phyloP scores from a whole-genome alignment of 176 grass and related monocot genomes.

The Tuctoria greenei region DNA sequence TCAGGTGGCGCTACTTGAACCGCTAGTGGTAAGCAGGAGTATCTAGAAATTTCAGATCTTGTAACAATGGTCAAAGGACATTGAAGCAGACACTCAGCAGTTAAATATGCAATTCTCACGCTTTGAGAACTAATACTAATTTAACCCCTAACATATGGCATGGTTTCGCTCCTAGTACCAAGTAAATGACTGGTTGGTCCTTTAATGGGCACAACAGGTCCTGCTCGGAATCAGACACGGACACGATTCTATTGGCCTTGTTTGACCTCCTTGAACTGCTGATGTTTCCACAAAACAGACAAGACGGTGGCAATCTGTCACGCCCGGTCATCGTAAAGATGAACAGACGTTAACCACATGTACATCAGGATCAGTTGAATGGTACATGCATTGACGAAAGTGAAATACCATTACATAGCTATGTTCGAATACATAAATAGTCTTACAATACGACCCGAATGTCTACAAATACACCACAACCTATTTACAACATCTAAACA shows the following conservation, averaged over 20 bases:
- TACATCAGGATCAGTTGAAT: too few relatives aligned
- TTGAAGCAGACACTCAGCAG: neutral
- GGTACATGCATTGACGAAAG: too few relatives aligned
- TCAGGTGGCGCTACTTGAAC: slow-evolving; percentile 7
- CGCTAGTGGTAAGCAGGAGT: slow-evolving; percentile 11
- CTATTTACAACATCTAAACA: too few relatives aligned
- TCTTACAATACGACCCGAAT: too few relatives aligned
- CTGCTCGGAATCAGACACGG: slow-evolving; percentile 25
- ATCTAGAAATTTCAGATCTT: neutral
- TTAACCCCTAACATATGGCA: neutral
- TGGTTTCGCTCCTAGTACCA: slow-evolving; percentile 19
- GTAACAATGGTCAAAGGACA: slow-evolving; percentile 18
- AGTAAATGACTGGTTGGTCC: slow-evolving; percentile 18
- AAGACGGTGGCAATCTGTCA: neutral
- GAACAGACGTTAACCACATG: too few relatives aligned
- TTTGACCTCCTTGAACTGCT: slow-evolving; percentile 55
- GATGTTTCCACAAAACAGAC: slow-evolving; percentile 27
- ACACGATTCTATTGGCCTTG: slow-evolving; percentile 39
- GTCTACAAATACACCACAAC: too few relatives aligned
- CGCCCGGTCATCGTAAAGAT: too few relatives aligned
- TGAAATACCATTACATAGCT: too few relatives aligned
- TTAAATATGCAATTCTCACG: neutral
- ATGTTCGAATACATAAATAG: too few relatives aligned
- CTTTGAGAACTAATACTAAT: neutral
- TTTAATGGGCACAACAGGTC: slow-evolving; percentile 41